A percentile compares a stretch with the other conserved stretches of the same genome.
Evolutionary conservation across 805 yeast genomes (phyloP).

Genomic region (Soucietia sequanensis): DNA sequence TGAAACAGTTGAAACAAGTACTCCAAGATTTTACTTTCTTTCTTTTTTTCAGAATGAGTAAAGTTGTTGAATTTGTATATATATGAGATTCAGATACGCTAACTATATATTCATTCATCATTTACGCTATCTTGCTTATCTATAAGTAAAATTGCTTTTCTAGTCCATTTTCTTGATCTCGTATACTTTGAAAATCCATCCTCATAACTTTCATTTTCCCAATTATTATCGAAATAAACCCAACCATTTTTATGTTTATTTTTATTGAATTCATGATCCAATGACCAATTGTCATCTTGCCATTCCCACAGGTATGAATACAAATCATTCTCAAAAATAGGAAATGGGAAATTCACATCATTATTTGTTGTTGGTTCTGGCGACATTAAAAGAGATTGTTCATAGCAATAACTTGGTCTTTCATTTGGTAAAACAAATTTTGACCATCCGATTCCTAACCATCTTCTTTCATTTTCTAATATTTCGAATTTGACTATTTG

Average conservation of each 20-base stretch:
- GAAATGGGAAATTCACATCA: conserved; percentile 44
- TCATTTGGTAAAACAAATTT: conserved; percentile 51
- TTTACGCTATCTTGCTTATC: conserved; percentile 19
- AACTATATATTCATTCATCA: conserved; percentile 10
- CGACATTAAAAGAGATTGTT: conserved; percentile 27
- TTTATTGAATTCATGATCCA: conserved; percentile 42
- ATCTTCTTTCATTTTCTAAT: conserved; percentile 57
- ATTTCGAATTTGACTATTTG: conserved; percentile 51
- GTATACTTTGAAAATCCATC: conserved; percentile 55
- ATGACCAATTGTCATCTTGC: conserved; percentile 52
- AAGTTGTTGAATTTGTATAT: too few species aligned
- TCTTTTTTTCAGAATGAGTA: not conserved
- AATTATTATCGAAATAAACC: conserved; percentile 52
- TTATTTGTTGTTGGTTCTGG: conserved; percentile 21
- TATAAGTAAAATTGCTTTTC: conserved; percentile 41
- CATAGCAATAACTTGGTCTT: conserved; percentile 47
- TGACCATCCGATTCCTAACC: conserved; percentile 64
- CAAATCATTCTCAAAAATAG: conserved; percentile 36
- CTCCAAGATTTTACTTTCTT: too few species aligned
- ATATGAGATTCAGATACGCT: too few species aligned
- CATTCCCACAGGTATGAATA: conserved; percentile 52
- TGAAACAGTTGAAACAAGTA: too few species aligned
- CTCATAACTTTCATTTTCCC: conserved; percentile 39
- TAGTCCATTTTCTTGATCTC: conserved; percentile 49
- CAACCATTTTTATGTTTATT: conserved; percentile 46